A percentile compares a stretch with the other conserved stretches of the same genome.
Conservation (phyloP, 176 grass and related monocot genomes). For the Paspalum vaginatum region DNA sequence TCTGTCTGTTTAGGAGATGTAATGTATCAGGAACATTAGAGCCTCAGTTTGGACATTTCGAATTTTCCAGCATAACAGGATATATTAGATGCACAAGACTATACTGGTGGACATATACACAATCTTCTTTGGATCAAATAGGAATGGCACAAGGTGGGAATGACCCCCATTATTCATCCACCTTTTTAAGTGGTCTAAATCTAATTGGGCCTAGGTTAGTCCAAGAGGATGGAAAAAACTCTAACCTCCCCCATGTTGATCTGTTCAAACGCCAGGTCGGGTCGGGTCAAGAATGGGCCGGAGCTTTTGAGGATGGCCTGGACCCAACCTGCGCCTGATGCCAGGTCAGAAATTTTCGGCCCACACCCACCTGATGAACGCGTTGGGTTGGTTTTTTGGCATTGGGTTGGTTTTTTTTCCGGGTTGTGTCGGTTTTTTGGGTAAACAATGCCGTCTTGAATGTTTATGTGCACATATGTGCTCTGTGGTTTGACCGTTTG, state of each 20-base stretch:
- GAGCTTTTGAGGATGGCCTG: too few relatives aligned
- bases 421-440: too few relatives aligned
- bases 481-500: neutral
- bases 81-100: neutral
- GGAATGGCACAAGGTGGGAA: neutral
- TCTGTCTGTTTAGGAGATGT: neutral
- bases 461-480: conserved; percentile 11
- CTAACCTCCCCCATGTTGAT: neutral
- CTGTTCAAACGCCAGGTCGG: too few relatives aligned
- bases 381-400: too few relatives aligned
- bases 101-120: neutral
- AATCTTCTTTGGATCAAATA: neutral
- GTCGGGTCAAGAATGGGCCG: too few relatives aligned
- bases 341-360: too few relatives aligned
- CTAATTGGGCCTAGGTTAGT: neutral
- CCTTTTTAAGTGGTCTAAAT: neutral
- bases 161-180: neutral
- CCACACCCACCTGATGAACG: too few relatives aligned
- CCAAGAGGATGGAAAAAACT: neutral
- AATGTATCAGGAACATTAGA: neutral
- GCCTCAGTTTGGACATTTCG: conserved; percentile 4
- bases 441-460: neutral
- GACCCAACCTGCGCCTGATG: too few relatives aligned
- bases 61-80: neutral
- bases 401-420: too few relatives aligned